phyloP scores from a whole-genome alignment of 306 rosid genomes.

The Oxytropis ochrocephala region DNA sequence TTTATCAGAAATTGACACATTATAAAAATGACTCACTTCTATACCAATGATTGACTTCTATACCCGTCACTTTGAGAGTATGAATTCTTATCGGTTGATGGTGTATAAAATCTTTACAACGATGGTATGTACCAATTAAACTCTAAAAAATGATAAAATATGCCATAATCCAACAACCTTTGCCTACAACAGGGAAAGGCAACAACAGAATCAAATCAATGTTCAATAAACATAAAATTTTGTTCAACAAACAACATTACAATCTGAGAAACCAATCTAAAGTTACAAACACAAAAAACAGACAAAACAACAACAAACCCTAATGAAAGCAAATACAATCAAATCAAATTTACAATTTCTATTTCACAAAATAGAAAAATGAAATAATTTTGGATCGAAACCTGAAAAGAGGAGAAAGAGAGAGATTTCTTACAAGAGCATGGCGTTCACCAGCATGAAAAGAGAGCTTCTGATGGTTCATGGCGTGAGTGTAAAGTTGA shows the following conservation, averaged over 20 bases:
- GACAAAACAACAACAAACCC: neutral
- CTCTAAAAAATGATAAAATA: neutral
- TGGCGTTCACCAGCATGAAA: conserved; percentile 54
- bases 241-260: neutral
- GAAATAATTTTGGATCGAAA: neutral
- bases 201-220: neutral
- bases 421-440: conserved; percentile 31
- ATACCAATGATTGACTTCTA: too few species aligned
- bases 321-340: neutral
- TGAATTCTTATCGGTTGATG: too few species aligned
- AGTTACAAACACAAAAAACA: neutral
- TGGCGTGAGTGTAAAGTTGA: conserved; percentile 45
- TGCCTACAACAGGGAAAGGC: neutral
- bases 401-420: neutral
- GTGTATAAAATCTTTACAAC: too few species aligned
- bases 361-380: neutral
- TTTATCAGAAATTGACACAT: too few species aligned
- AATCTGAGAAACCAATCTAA: neutral
- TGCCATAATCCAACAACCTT: neutral
- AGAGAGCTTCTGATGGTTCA: conserved; percentile 50
- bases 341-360: neutral
- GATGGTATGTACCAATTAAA: too few species aligned
- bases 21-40: too few species aligned
- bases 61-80: too few species aligned
- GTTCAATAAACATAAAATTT: neutral